These are phyloP conservation scores for Ophiostoma ips DNA, from an alignment of 2,329 filamentous ascomycete genomes.

Conservation along the genomic window DNA sequence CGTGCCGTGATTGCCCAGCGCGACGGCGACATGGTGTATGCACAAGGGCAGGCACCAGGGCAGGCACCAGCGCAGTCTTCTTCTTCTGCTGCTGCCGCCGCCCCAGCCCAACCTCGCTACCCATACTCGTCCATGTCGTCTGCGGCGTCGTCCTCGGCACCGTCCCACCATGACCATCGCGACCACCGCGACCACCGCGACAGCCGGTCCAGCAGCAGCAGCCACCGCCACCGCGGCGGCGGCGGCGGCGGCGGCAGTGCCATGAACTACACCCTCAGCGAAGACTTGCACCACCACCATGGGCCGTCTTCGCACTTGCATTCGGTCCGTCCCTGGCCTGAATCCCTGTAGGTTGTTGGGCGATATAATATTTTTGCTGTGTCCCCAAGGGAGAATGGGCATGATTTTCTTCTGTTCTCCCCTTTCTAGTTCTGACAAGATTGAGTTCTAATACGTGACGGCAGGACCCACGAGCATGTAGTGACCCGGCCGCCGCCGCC, in stretches of 20 bases:
- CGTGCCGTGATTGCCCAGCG: constrained; percentile 10
- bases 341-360: constrained; percentile 12
- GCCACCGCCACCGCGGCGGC: background rate
- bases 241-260: constrained; percentile 3
- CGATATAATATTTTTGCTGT: background rate
- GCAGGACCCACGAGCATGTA: background rate
- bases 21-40: constrained; percentile 4
- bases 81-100: background rate
- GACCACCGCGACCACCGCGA: background rate
- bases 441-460: background rate
- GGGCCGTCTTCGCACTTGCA: constrained; percentile 6
- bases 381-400: background rate
- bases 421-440: background rate
- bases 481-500: constrained; percentile 8
- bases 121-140: background rate
- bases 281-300: constrained; percentile 4
- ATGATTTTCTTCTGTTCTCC: background rate
- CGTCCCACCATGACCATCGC: background rate
- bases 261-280: constrained; percentile 2
- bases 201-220: too few relatives aligned
- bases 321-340: constrained; percentile 13
- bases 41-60: background rate
- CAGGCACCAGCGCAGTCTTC: background rate
- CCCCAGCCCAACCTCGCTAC: background rate
- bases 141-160: background rate